These are phyloP conservation scores for Solanum sitiens DNA, from an alignment of 257 asterid genomes.

Conservation along the genomic window DNA sequence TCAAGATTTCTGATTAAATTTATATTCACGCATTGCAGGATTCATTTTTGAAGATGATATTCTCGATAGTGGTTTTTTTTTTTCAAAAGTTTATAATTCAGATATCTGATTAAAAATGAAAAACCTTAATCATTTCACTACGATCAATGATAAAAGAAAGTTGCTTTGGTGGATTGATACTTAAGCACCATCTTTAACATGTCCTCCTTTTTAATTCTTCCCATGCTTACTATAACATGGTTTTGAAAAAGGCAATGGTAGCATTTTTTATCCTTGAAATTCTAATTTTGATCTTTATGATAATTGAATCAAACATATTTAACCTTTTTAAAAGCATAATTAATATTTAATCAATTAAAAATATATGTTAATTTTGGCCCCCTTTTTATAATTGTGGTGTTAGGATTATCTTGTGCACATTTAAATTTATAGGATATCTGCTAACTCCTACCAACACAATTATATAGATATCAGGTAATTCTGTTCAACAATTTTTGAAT, in stretches of 20 bases:
- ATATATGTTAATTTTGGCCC: neutral
- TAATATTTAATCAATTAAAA: neutral
- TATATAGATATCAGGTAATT: neutral
- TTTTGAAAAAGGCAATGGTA: neutral
- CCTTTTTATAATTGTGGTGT: neutral
- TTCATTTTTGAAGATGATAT: no score
- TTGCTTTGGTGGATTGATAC: conserved; percentile 40
- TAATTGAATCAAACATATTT: neutral
- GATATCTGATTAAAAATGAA: neutral
- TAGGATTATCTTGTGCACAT: neutral
- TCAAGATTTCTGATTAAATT: neutral
- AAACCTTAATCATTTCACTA: neutral
- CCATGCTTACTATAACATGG: neutral
- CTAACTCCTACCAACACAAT: neutral
- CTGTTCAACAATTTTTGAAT: neutral
- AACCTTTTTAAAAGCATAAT: neutral
- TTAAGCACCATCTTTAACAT: conserved; percentile 53
- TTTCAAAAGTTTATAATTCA: accelerated
- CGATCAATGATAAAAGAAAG: conserved; percentile 2
- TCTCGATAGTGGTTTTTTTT: no score
- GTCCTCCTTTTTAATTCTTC: conserved; percentile 15
- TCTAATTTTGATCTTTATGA: neutral
- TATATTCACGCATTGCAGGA: accelerated
- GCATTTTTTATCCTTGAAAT: neutral
- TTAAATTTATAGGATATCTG: neutral